phyloP scores from a whole-genome alignment of 2,329 filamentous ascomycete species.

The Ascosphaera acerosa region DNA sequence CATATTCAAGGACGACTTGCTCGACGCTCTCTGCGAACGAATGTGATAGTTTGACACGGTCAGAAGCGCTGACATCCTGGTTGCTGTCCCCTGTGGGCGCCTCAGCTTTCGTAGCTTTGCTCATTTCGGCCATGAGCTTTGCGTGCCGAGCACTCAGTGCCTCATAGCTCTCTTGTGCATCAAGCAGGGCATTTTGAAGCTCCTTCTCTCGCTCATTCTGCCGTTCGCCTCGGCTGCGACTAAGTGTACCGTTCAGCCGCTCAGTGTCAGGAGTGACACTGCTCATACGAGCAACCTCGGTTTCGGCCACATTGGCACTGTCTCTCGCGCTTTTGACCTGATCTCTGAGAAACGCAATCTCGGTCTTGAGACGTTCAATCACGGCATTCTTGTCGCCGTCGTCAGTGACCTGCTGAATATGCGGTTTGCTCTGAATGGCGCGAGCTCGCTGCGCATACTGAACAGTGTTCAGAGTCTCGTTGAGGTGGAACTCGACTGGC shows the following conservation, averaged over 20 bases:
- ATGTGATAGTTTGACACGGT: slow-evolving; percentile 79
- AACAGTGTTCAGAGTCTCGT: slow-evolving; percentile 91
- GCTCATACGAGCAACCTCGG: slow-evolving; percentile 27
- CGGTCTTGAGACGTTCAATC: slow-evolving; percentile 79
- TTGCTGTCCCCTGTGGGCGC: slow-evolving; percentile 44
- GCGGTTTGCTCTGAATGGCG: slow-evolving; percentile 90
- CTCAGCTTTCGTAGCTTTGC: slow-evolving; percentile 46
- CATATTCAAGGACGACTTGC: slow-evolving; percentile 87
- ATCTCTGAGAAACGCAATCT: slow-evolving; percentile 79
- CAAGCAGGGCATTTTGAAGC: slow-evolving; percentile 77
- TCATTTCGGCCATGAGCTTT: slow-evolving; percentile 84
- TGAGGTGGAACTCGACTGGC: slow-evolving; percentile 86
- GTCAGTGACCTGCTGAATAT: slow-evolving; percentile 72
- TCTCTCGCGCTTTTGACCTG: slow-evolving; percentile 52
- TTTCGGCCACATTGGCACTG: slow-evolving; percentile 21
- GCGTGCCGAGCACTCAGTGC: slow-evolving; percentile 79
- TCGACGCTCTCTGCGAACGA: slow-evolving; percentile 92
- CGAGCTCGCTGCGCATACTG: slow-evolving; percentile 91
- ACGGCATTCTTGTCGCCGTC: slow-evolving; percentile 83
- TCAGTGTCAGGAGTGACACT: slow-evolving; percentile 32
- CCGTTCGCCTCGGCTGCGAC: slow-evolving; percentile 34
- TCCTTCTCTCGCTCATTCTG: slow-evolving; percentile 68
- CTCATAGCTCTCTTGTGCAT: slow-evolving; percentile 84
- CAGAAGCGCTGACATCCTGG: slow-evolving; percentile 46
- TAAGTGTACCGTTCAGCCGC: background rate